phyloP scores from a whole-genome alignment of 2,329 filamentous ascomycete species.

The Penicillium expansum region DNA sequence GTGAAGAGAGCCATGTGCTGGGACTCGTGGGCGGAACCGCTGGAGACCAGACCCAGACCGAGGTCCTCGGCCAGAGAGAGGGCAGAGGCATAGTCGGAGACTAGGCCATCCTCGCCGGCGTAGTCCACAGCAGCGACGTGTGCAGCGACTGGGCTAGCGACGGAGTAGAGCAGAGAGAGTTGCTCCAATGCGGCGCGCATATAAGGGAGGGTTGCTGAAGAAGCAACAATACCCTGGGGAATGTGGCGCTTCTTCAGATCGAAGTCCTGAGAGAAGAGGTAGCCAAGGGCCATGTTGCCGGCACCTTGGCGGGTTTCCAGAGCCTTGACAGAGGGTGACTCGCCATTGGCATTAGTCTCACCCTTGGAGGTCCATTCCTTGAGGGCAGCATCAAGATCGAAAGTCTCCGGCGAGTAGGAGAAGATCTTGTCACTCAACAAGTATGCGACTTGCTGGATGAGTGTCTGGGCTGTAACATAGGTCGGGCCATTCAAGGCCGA shows the following conservation, averaged over 20 bases:
- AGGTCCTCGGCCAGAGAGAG: constrained; percentile 84
- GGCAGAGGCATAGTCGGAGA: constrained; percentile 81
- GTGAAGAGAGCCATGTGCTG: constrained; percentile 95
- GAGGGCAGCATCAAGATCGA: constrained; percentile 81
- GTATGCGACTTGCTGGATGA: constrained; percentile 96
- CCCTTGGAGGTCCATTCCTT: constrained; percentile 69
- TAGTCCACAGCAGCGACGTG: constrained; percentile 93
- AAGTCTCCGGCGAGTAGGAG: constrained; percentile 90
- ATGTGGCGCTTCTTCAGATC: constrained; percentile 87
- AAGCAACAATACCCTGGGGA: constrained; percentile 85
- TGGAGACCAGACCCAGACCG: constrained; percentile 80
- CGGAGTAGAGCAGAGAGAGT: constrained; percentile 83
- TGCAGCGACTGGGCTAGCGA: constrained; percentile 88
- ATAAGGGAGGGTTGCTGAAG: constrained; percentile 75
- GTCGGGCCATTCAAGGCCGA: constrained; percentile 75
- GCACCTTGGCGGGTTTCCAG: constrained; percentile 88
- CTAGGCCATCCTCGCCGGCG: constrained; percentile 65
- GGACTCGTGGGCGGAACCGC: constrained; percentile 80
- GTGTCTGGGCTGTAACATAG: constrained; percentile 87
- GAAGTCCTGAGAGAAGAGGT: constrained; percentile 97
- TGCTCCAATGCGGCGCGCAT: constrained; percentile 85
- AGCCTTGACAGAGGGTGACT: constrained; percentile 71
- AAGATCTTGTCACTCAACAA: constrained; percentile 95
- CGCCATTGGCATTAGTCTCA: constrained; percentile 78
- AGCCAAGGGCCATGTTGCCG: constrained; percentile 86